Base-by-base conservation (phyloP, 1,139 yeast species). In the Candida pseudoviswanathii region DNA sequence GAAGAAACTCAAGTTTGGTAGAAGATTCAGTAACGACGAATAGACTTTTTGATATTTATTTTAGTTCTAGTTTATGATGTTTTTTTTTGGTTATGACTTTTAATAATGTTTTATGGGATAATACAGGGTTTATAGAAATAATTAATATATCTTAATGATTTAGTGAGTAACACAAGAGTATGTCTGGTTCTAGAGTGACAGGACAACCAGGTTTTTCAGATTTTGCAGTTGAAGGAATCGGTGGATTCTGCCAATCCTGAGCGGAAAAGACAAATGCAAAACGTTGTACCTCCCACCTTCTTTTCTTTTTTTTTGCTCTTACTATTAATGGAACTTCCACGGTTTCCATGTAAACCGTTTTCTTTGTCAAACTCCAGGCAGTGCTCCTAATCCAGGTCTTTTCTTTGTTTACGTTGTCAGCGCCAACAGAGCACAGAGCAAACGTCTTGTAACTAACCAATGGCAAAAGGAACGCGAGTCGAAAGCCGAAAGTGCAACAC, bases 1-100 rank as follows among this genome's bases (percentile, higher is more conserved):
- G 53, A 52, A 51, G 29, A 48, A 48, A 34, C 45, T 52, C n/a
- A 52, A 48, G 31, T 48, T 52, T 36, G 41, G 41, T 41, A 47
- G 51, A 46, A 49, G 51, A 43, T 44, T 37, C 31, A 51, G 50
- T 36, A 47, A 51, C 24, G 53, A 51, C 31, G 32, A 43, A 38
- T 42, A 32, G 36, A 30, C 3, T 9, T 41, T 9, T 16, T 7
- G 21, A 22, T 4, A 41, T 30, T 22, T 22, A n/a, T 41, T 30
- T 30, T 11, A 16, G 22, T 26, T 39, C 11, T 9, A 5, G 26
- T 36, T 37, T 4, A 36, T 37, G 30, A 11, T 39, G 8, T 27
- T 27, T 27, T 6, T 39, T 39, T 11, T 39, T 26, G 9, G 5
- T 11, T 25, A 37, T 25, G 8, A 24, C 26, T n/a, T 11, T 21